A percentile compares a stretch with the other conserved stretches of the same genome.
Evolutionary conservation across 2,329 filamentous ascomycete genomes (phyloP).

Genomic region (Neopestalotiopsis sp.): DNA sequence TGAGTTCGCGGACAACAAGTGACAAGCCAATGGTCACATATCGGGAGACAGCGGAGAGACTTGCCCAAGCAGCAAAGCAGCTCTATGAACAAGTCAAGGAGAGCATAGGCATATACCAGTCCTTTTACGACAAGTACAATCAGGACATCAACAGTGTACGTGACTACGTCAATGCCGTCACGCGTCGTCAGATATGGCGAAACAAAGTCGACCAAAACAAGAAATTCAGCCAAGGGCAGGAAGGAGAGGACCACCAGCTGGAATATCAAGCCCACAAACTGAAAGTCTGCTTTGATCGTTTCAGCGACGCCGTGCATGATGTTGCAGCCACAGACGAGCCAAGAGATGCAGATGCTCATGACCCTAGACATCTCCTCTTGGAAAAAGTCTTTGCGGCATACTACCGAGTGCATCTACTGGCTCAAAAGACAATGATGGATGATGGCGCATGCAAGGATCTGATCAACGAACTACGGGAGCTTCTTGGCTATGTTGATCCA

Average conservation of each 20-base stretch:
- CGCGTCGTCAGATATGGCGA: constrained; percentile 34
- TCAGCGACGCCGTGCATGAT: constrained; percentile 27
- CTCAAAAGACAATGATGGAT: constrained; percentile 24
- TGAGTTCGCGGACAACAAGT: background rate
- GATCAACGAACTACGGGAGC: constrained; percentile 28
- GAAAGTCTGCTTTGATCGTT: constrained; percentile 28
- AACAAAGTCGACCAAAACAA: constrained; percentile 27
- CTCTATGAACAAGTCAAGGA: constrained; percentile 28
- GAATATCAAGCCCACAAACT: constrained; percentile 30
- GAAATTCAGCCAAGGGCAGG: constrained; percentile 23
- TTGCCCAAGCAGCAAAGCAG: constrained; percentile 32
- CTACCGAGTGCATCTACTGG: constrained; percentile 25
- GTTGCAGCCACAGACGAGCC: constrained; percentile 18
- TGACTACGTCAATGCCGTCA: constrained; percentile 25
- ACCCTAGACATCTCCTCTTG: constrained; percentile 29
- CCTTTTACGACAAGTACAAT: constrained; percentile 29
- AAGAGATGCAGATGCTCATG: constrained; percentile 19
- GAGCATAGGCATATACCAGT: constrained; percentile 27
- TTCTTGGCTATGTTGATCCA: constrained; percentile 31
- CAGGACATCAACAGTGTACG: constrained; percentile 29
- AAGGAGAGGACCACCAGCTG: constrained; percentile 27
- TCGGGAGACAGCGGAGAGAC: constrained; percentile 25
- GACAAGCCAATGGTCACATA: background rate
- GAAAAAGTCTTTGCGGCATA: constrained; percentile 28
- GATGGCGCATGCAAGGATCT: constrained; percentile 31